A percentile compares a stretch with the other conserved stretches of the same genome.
Evolutionary conservation across 306 rosid genomes (phyloP).

Genomic region (Urtica urens): DNA sequence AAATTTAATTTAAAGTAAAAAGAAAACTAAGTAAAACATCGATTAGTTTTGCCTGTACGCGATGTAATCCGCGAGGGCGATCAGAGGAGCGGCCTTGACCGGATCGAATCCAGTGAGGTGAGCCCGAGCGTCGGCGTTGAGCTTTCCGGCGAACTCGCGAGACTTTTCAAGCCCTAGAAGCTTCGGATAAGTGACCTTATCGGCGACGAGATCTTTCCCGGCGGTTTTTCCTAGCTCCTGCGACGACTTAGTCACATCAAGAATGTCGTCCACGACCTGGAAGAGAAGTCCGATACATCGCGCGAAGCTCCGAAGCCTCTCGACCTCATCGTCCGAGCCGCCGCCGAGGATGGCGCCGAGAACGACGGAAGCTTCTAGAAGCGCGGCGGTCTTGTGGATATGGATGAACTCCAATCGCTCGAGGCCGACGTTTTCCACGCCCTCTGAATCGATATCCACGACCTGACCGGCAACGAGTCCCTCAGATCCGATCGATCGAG

Average conservation of each 20-base stretch:
- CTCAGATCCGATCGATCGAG: constrained; percentile 45
- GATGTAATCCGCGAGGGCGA: constrained; percentile 56
- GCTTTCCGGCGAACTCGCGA: constrained; percentile 43
- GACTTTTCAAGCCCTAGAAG: constrained; percentile 56
- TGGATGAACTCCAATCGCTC: constrained; percentile 57
- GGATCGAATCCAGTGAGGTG: constrained; percentile 42
- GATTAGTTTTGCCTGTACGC: constrained; percentile 49
- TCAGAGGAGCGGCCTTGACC: constrained; percentile 42
- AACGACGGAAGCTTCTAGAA: constrained; percentile 53
- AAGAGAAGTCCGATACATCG: constrained; percentile 52
- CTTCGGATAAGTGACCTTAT: constrained; percentile 65
- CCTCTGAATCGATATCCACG: constrained; percentile 48
- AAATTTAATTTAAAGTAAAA: too few relatives aligned
- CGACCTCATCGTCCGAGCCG: constrained; percentile 38
- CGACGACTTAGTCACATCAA: constrained; percentile 64
- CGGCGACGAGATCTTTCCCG: constrained; percentile 68
- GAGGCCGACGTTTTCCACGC: constrained; percentile 30
- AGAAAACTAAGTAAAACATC: too few relatives aligned
- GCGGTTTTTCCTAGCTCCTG: constrained; percentile 75
- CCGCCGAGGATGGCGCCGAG: constrained; percentile 63
- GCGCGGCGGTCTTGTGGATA: constrained; percentile 54
- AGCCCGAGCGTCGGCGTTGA: constrained; percentile 39
- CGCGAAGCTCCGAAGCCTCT: constrained; percentile 44
- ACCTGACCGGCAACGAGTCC: constrained; percentile 70
- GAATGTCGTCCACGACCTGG: constrained; percentile 82